phyloP scores from a whole-genome alignment of 768 basidiomycete species.

The Mycena polygramma region DNA sequence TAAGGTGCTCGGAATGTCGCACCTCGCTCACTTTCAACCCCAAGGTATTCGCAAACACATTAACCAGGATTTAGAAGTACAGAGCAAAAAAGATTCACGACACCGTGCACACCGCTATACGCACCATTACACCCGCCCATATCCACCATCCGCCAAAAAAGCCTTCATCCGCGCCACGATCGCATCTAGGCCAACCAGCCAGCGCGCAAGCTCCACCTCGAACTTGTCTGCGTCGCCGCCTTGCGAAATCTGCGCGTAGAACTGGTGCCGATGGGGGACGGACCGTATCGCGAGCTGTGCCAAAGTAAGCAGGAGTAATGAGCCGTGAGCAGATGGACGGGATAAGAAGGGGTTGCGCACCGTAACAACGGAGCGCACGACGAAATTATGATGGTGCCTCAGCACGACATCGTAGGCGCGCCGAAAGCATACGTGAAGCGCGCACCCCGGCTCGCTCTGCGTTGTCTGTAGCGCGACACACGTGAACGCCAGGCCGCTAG shows the following conservation, averaged over 20 bases:
- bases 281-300: slow-evolving; percentile 68
- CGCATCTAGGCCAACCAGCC: slow-evolving; percentile 70
- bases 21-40: too few species aligned
- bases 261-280: slow-evolving; percentile 72
- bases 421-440: slow-evolving; percentile 78
- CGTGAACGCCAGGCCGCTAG: slow-evolving; percentile 76
- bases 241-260: slow-evolving; percentile 73
- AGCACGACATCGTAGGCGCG: slow-evolving; percentile 79
- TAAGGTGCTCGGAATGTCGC: too few species aligned
- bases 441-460: slow-evolving; percentile 64
- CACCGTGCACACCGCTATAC: neutral
- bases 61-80: too few species aligned
- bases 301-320: neutral
- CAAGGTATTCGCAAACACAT: too few species aligned
- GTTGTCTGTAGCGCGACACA: slow-evolving; percentile 76
- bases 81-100: neutral
- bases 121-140: slow-evolving; percentile 59
- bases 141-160: slow-evolving; percentile 67
- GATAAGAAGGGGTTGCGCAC: slow-evolving; percentile 57
- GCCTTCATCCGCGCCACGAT: slow-evolving; percentile 63
- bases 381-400: slow-evolving; percentile 73
- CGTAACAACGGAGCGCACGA: slow-evolving; percentile 74
- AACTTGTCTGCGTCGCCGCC: slow-evolving; percentile 69
- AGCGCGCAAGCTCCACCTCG: slow-evolving; percentile 65
- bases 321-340: neutral